phyloP scores from a whole-genome alignment of 2,329 filamentous ascomycete genomes.

The Xylaria sp. region DNA sequence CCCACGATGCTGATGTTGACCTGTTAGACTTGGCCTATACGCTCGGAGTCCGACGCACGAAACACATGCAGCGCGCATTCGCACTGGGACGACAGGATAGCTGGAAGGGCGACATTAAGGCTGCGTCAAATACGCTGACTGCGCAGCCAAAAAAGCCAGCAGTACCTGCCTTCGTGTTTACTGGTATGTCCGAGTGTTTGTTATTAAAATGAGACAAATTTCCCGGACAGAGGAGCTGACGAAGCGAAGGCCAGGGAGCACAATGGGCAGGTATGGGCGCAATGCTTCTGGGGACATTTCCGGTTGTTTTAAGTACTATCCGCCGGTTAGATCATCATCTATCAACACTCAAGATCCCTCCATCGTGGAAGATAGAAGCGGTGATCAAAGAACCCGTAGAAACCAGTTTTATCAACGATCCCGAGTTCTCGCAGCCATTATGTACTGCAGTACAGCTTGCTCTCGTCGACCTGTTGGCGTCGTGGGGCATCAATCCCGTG shows the following conservation, averaged over 20 bases:
- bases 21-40: too few species aligned
- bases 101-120: too few species aligned
- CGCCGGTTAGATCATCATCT: slow-evolving; percentile 36
- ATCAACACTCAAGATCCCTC: slow-evolving; percentile 12
- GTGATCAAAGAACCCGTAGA: neutral
- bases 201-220: too few species aligned
- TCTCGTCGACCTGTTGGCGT: neutral
- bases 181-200: too few species aligned
- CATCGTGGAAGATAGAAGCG: slow-evolving; percentile 32
- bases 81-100: too few species aligned
- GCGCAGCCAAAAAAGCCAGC: too few species aligned
- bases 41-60: neutral
- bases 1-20: too few species aligned
- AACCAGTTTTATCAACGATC: neutral
- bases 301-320: slow-evolving; percentile 5
- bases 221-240: too few species aligned
- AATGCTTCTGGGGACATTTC: slow-evolving; percentile 24
- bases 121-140: too few species aligned
- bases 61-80: too few species aligned
- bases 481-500: neutral
- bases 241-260: slow-evolving; percentile 36
- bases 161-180: too few species aligned
- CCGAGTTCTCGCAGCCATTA: slow-evolving; percentile 1
- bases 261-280: slow-evolving; percentile 42
- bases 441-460: slow-evolving; percentile 15